Conservation (phyloP, 1,284 basidiomycete genomes). For the Trichosporon coremiiforme region DNA sequence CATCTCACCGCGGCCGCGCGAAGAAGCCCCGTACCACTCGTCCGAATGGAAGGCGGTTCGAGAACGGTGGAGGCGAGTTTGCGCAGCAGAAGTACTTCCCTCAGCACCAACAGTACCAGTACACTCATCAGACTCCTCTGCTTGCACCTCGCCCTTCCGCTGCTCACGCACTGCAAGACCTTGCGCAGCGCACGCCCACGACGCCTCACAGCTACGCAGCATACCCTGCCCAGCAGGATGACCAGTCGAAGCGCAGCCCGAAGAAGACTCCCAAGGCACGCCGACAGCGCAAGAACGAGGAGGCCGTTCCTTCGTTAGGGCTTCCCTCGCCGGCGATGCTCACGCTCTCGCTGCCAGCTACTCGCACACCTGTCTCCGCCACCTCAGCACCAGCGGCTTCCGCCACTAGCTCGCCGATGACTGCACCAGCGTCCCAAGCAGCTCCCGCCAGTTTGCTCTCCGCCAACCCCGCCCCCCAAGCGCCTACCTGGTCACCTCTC, state of each 20-base stretch:
- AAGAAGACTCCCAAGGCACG: neutral
- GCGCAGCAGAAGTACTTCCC: neutral
- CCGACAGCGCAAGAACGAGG: neutral
- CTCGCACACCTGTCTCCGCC: neutral
- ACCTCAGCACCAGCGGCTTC: neutral
- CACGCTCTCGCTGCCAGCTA: neutral
- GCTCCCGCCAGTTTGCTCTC: neutral
- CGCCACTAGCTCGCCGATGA: neutral
- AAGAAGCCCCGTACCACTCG: constrained; percentile 27
- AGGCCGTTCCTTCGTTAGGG: neutral
- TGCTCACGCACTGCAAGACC: neutral
- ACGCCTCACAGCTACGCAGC: neutral
- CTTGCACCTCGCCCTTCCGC: neutral
- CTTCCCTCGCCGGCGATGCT: neutral
- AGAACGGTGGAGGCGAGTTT: neutral
- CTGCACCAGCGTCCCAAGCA: neutral
- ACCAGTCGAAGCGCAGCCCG: neutral
- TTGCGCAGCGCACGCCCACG: neutral
- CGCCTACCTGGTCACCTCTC: neutral
- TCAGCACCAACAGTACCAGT: neutral
- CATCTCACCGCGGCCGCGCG: constrained; percentile 27
- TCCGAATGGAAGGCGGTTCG: neutral
- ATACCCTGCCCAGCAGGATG: neutral
- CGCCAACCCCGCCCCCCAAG: neutral
- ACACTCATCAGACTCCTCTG: neutral